These are phyloP conservation scores for Fusarium begoniae DNA, from an alignment of 2,329 filamentous ascomycete genomes.

Conservation along the genomic window DNA sequence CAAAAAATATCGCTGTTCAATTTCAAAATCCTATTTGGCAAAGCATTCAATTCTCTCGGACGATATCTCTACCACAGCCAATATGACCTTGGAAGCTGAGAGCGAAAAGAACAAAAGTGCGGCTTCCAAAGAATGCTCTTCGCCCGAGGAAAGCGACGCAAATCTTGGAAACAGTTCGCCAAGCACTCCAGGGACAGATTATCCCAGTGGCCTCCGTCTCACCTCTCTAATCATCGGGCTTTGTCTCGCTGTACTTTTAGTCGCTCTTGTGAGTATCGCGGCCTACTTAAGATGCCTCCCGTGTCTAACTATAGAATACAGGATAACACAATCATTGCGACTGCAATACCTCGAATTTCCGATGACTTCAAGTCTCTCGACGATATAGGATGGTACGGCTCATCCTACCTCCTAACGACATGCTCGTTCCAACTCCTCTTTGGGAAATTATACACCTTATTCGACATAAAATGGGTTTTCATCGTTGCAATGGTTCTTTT, in stretches of 20 bases:
- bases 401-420: constrained; percentile 6
- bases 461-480: not conserved
- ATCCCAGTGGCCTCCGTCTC: not conserved
- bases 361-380: not conserved
- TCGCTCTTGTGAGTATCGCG: not conserved
- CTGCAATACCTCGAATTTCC: not conserved
- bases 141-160: not conserved
- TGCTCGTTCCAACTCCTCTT: not conserved
- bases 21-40: not conserved
- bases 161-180: not conserved
- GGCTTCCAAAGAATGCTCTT: not conserved
- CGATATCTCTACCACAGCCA: not conserved
- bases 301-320: not conserved
- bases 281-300: rapidly evolving
- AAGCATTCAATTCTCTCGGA: not conserved
- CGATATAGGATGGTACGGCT: constrained; percentile 1
- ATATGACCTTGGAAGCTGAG: not conserved
- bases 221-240: not conserved
- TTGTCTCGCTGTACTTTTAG: not conserved
- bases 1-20: rapidly evolving
- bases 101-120: not conserved
- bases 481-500: not conserved
- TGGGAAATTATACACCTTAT: not conserved
- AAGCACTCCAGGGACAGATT: not conserved
- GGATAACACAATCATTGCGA: not conserved